A percentile compares a stretch with the other conserved stretches of the same genome.
These are phyloP conservation scores for Scortechinia acanthostroma DNA, from an alignment of 2,329 filamentous ascomycete species.

Conservation along the genomic window DNA sequence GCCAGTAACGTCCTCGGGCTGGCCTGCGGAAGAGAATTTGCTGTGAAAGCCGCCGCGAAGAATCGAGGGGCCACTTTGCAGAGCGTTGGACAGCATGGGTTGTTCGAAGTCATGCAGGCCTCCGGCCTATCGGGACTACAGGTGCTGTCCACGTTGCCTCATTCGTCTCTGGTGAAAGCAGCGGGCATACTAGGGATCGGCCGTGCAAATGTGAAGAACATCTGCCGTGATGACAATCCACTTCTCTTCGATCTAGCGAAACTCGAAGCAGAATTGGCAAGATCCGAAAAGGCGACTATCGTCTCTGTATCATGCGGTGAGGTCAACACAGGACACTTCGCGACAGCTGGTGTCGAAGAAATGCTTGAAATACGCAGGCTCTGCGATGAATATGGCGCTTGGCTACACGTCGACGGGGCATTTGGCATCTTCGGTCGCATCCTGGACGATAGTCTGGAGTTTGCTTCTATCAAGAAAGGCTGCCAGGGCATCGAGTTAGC, in stretches of 20 bases:
- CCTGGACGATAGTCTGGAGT: conserved; percentile 49
- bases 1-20: conserved; percentile 45
- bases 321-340: conserved; percentile 82
- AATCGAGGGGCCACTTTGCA: conserved; percentile 17
- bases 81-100: conserved; percentile 59
- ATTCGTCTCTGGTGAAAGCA: conserved; percentile 79
- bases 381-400: conserved; percentile 68
- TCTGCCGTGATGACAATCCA: conserved; percentile 44
- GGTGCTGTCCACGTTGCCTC: conserved; percentile 73
- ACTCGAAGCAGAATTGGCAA: conserved; percentile 51
- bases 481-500: conserved; percentile 68
- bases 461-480: conserved; percentile 37
- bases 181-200: conserved; percentile 78
- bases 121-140: conserved; percentile 65
- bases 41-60: conserved; percentile 8
- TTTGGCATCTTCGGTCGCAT: conserved; percentile 77
- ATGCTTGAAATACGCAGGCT: conserved; percentile 58
- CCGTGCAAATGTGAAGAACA: conserved; percentile 54
- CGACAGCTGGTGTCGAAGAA: conserved; percentile 48
- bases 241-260: conserved; percentile 65
- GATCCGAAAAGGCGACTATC: conserved; percentile 56
- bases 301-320: conserved; percentile 79
- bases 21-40: conserved; percentile 31
- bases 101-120: conserved; percentile 56
- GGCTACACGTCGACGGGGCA: conserved; percentile 86